A percentile compares a stretch with the other conserved stretches of the same genome.
Conservation (phyloP, 1,284 basidiomycete species). For the Naganishia albida region DNA sequence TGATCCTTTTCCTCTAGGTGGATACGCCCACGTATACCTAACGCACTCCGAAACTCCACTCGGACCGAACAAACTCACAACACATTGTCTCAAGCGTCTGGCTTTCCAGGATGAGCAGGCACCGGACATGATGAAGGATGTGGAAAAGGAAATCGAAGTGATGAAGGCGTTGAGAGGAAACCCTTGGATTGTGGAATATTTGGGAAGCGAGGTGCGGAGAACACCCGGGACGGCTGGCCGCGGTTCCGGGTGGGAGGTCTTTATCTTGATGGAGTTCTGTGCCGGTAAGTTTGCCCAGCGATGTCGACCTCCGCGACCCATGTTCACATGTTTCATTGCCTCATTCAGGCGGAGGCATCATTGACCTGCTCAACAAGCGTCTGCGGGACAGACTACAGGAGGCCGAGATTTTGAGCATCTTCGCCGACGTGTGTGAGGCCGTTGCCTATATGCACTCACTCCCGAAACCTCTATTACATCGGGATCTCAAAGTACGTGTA, state of each 20-base stretch:
- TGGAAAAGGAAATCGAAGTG: conserved; percentile 96
- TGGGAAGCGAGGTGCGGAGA: conserved; percentile 27
- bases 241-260: conserved; percentile 67
- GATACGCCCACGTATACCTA: conserved; percentile 97
- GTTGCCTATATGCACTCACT: conserved; percentile 95
- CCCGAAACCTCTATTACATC: conserved; percentile 80
- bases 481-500: conserved; percentile 76
- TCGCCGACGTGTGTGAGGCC: conserved; percentile 89
- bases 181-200: conserved; percentile 32
- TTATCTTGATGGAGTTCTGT: conserved; percentile 99
- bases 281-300: conserved; percentile 55
- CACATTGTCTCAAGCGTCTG: conserved; percentile 96
- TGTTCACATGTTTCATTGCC: conserved; percentile 6
- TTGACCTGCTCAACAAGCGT: conserved; percentile 98
- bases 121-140: conserved; percentile 89
- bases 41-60: conserved; percentile 83
- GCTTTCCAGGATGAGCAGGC: conserved; percentile 67
- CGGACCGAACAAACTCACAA: conserved; percentile 64
- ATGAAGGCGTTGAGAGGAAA: conserved; percentile 68
- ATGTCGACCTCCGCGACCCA: not conserved
- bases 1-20: conserved; percentile 62
- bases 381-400: conserved; percentile 91
- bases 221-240: conserved; percentile 6
- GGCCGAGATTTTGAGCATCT: conserved; percentile 94
- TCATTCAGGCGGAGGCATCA: conserved; percentile 84